These are phyloP conservation scores for Wickerhamomyces silvicola DNA, from an alignment of 805 yeast species.

Conservation along the genomic window DNA sequence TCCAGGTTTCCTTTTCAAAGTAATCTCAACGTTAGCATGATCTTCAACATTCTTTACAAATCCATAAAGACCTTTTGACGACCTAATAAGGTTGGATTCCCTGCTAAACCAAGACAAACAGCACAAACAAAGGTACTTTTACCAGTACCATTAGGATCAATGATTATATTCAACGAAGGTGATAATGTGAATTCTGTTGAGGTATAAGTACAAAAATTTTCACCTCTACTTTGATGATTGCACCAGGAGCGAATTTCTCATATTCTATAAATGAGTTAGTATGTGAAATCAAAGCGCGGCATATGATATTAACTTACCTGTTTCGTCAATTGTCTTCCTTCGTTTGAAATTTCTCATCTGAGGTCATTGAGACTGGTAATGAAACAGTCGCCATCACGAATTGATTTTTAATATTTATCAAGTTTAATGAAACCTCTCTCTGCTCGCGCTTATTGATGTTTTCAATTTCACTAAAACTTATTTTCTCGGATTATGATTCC, in stretches of 20 bases:
- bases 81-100: conserved; percentile 67
- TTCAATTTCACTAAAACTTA: background rate
- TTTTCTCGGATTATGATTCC: background rate
- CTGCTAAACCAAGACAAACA: conserved; percentile 81
- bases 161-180: conserved; percentile 82
- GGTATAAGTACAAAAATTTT: conserved; percentile 66
- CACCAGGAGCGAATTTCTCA: conserved; percentile 35
- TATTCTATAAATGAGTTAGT: conserved; percentile 14
- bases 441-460: too few relatives aligned
- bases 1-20: conserved; percentile 28
- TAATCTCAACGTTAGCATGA: conserved; percentile 28
- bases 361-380: conserved; percentile 8
- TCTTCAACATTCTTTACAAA: conserved; percentile 67
- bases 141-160: conserved; percentile 97
- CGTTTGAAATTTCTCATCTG: conserved; percentile 6
- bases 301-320: conserved; percentile 5
- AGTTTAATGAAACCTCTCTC: too few relatives aligned
- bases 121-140: conserved; percentile 92
- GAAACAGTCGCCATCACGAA: too few relatives aligned
- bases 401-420: background rate
- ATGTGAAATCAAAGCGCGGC: background rate
- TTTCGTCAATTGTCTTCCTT: conserved; percentile 1
- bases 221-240: conserved; percentile 47
- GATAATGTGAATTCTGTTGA: conserved; percentile 68
- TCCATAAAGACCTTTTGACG: conserved; percentile 51